These are phyloP conservation scores for Dendrobium catenatum DNA, from an alignment of 106 monocot genomes.

Conservation along the genomic window DNA sequence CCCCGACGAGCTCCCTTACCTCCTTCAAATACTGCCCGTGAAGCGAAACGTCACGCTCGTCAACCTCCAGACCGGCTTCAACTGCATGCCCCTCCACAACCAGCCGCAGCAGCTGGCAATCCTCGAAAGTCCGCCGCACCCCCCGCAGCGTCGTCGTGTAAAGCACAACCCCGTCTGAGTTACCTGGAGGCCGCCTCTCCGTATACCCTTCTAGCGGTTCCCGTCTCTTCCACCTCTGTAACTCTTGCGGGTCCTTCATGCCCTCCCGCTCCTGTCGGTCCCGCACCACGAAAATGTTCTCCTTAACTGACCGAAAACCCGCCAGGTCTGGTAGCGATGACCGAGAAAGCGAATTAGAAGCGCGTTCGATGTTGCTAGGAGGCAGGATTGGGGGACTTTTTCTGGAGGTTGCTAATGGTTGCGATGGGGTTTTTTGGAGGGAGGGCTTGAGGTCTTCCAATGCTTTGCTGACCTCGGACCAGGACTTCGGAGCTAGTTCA, in stretches of 20 bases:
- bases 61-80: slow-evolving; percentile 34
- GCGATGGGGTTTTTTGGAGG: slow-evolving; percentile 9
- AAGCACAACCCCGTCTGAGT: slow-evolving; percentile 55
- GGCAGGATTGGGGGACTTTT: background rate
- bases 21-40: slow-evolving; percentile 81
- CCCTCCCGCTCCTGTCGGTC: slow-evolving; percentile 48
- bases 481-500: slow-evolving; percentile 64
- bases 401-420: background rate
- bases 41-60: slow-evolving; percentile 88
- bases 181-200: slow-evolving; percentile 54
- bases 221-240: slow-evolving; percentile 21
- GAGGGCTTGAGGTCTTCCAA: slow-evolving; percentile 74
- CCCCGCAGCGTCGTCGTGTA: slow-evolving; percentile 86
- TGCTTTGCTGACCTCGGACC: slow-evolving; percentile 91
- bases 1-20: slow-evolving; percentile 58
- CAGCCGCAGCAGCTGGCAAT: slow-evolving; percentile 63
- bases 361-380: background rate
- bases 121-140: slow-evolving; percentile 83
- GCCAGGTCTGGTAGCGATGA: slow-evolving; percentile 16
- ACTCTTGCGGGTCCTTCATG: slow-evolving; percentile 9
- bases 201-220: slow-evolving; percentile 70
- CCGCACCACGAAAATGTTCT: slow-evolving; percentile 70
- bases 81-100: slow-evolving; percentile 43
- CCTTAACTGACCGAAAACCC: slow-evolving; percentile 39
- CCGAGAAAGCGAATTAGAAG: background rate